A percentile compares a stretch with the other conserved stretches of the same genome.
Evolutionary conservation across 768 basidiomycete genomes (phyloP).

Genomic region (Lentinus brumalis): DNA sequence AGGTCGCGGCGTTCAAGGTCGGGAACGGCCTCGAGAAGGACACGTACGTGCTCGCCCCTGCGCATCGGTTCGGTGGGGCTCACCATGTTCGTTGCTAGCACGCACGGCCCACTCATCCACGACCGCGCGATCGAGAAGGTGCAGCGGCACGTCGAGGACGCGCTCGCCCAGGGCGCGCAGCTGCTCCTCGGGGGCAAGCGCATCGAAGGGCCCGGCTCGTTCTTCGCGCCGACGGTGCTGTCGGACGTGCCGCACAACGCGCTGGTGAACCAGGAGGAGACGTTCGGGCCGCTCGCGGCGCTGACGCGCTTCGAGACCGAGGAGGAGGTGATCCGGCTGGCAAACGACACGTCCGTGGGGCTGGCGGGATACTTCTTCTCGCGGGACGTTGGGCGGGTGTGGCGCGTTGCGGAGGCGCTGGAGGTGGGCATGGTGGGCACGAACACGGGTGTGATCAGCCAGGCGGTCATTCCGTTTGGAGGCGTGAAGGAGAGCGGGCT

Average conservation of each 20-base stretch:
- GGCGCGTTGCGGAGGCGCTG: slow-evolving; percentile 92
- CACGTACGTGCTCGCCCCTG: slow-evolving; percentile 50
- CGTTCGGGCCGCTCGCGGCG: slow-evolving; percentile 91
- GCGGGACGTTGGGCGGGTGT: slow-evolving; percentile 83
- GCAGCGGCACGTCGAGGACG: slow-evolving; percentile 83
- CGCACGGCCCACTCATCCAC: slow-evolving; percentile 96
- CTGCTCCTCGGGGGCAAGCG: slow-evolving; percentile 87
- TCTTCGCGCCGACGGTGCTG: slow-evolving; percentile 89
- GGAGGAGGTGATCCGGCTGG: slow-evolving; percentile 85
- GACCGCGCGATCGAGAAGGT: slow-evolving; percentile 84
- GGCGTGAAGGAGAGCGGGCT: slow-evolving; percentile 90
- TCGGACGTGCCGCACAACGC: slow-evolving; percentile 76
- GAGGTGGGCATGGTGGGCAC: slow-evolving; percentile 93
- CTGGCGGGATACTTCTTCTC: slow-evolving; percentile 95
- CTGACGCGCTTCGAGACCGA: slow-evolving; percentile 91
- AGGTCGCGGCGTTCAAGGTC: slow-evolving; percentile 80
- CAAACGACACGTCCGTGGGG: slow-evolving; percentile 82
- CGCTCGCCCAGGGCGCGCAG: slow-evolving; percentile 81
- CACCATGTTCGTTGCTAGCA: slow-evolving; percentile 46
- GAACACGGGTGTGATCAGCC: slow-evolving; percentile 80
- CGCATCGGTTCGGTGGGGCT: background rate
- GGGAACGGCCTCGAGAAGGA: slow-evolving; percentile 84
- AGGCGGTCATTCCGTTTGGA: slow-evolving; percentile 84
- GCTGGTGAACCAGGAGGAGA: slow-evolving; percentile 79
- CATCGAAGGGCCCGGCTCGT: slow-evolving; percentile 56